Conservation (phyloP, 2,329 filamentous ascomycete genomes). For the Stachybotrys chartarum region DNA sequence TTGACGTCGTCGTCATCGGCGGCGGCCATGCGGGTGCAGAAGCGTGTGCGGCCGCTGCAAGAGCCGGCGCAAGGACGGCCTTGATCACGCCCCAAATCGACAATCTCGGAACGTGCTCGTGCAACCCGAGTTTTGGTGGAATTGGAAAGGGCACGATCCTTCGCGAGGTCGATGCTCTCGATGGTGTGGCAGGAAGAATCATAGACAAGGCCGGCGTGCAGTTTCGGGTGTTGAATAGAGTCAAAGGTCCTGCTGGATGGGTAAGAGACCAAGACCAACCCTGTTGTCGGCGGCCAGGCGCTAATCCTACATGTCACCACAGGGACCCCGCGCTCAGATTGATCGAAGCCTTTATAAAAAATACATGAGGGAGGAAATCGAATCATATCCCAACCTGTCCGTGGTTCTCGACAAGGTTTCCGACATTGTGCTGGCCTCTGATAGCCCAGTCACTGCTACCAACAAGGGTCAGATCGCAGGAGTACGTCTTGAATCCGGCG, state of each 20-base stretch:
- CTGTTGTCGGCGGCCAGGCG: not conserved
- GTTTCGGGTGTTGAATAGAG: conserved; percentile 80
- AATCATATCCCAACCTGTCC: conserved; percentile 68
- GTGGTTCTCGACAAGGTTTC: conserved; percentile 83
- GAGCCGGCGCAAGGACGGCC: conserved; percentile 80
- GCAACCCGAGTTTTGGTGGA: conserved; percentile 95
- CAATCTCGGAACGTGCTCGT: conserved; percentile 91
- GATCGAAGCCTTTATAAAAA: conserved; percentile 83
- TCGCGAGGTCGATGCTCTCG: conserved; percentile 88
- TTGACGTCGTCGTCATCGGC: conserved; percentile 92
- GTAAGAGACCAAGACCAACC: conserved; percentile 23
- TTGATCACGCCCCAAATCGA: conserved; percentile 82
- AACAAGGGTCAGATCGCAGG: conserved; percentile 70
- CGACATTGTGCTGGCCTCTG: conserved; percentile 66
- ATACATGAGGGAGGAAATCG: conserved; percentile 84
- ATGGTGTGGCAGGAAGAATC: conserved; percentile 79
- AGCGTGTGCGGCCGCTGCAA: conserved; percentile 83
- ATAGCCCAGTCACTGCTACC: conserved; percentile 30
- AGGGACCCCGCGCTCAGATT: conserved; percentile 90
- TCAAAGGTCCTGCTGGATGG: conserved; percentile 94
- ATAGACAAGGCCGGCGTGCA: conserved; percentile 95
- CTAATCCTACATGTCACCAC: not conserved
- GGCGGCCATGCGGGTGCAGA: conserved; percentile 94
- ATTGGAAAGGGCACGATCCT: conserved; percentile 97
- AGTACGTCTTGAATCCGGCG: conserved; percentile 79